These are phyloP conservation scores for Crithidia bombi DNA, from an alignment of 208 protist species.

Conservation along the genomic window DNA sequence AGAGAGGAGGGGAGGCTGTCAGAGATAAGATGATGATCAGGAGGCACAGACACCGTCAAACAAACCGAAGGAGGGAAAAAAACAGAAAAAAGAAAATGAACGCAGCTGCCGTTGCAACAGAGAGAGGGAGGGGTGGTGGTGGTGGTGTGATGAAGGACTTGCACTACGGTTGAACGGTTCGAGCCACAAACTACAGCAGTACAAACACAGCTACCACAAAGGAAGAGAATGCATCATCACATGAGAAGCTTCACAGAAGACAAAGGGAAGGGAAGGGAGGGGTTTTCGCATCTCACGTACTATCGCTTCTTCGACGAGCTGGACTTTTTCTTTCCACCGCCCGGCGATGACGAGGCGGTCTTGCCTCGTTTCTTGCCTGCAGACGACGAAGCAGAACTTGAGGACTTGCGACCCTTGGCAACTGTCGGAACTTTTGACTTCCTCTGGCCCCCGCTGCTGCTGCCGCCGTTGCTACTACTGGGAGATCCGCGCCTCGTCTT, in stretches of 20 bases:
- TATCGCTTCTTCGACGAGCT: conserved; percentile 1
- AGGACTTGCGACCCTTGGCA: conserved; percentile 5
- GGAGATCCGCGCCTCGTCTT: conserved; percentile 16
- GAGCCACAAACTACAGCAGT: background rate
- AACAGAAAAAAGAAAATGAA: background rate
- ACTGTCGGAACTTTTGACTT: background rate
- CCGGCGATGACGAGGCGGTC: background rate
- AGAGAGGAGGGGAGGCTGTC: conserved; percentile 3
- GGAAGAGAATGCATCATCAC: background rate
- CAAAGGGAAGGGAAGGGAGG: no score
- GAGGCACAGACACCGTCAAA: no score
- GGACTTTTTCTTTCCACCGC: conserved; percentile 12
- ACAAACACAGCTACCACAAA: background rate
- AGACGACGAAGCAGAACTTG: background rate
- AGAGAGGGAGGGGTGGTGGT: no score
- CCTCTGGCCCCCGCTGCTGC: conserved; percentile 21
- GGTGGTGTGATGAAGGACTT: no score
- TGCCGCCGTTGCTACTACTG: conserved; percentile 6
- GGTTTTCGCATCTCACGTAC: no score
- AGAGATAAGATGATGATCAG: background rate
- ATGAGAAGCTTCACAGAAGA: background rate
- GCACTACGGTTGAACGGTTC: no score
- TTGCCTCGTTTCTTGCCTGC: conserved; percentile 17
- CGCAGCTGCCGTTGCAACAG: no score
- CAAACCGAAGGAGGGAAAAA: background rate